Percentiles rank a stretch among this genome's conserved stretches.
phyloP scores from a whole-genome alignment of 352 stramenopile species.

The Phytopythium aichiense region DNA sequence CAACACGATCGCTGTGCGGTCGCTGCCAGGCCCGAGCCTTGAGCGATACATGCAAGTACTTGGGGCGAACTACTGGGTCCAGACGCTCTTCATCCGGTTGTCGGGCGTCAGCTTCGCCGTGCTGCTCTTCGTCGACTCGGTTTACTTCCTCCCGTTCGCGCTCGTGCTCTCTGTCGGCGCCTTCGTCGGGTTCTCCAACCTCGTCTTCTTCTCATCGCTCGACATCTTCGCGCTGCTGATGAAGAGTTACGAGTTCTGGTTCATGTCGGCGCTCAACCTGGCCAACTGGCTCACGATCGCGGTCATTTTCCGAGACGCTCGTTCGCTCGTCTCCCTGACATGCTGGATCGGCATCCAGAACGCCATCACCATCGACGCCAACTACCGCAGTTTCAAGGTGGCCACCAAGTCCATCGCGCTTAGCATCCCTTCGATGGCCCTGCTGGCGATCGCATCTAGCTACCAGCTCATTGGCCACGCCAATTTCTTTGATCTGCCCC shows the following conservation, averaged over 20 bases:
- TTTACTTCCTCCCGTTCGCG: slow-evolving; percentile 6
- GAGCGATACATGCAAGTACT: background rate
- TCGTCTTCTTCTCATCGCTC: slow-evolving; percentile 21
- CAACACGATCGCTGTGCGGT: slow-evolving; percentile 1
- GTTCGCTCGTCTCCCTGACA: slow-evolving; percentile 15
- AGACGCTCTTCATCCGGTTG: slow-evolving; percentile 8
- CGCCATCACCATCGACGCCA: slow-evolving; percentile 25
- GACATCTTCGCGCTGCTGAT: slow-evolving; percentile 16
- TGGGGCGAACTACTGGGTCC: slow-evolving; percentile 1
- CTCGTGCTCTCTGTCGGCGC: slow-evolving; percentile 9
- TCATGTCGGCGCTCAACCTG: slow-evolving; percentile 24
- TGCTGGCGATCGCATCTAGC: slow-evolving; percentile 16
- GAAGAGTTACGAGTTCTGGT: slow-evolving; percentile 24
- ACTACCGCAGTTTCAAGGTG: slow-evolving; percentile 21
- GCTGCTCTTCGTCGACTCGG: slow-evolving; percentile 12
- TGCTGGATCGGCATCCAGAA: slow-evolving; percentile 19
- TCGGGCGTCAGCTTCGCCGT: slow-evolving; percentile 14
- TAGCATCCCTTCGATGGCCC: slow-evolving; percentile 19
- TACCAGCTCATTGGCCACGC: slow-evolving; percentile 16
- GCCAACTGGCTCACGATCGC: slow-evolving; percentile 22
- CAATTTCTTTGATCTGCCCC: background rate
- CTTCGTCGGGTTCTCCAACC: slow-evolving; percentile 6
- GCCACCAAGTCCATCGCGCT: slow-evolving; percentile 19
- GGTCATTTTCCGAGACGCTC: slow-evolving; percentile 19
- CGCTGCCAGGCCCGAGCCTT: background rate